A percentile compares a stretch with the other conserved stretches of the same genome.
Evolutionary conservation across 2,329 filamentous ascomycete genomes (phyloP).

Genomic region (Xylariaceae sp.): DNA sequence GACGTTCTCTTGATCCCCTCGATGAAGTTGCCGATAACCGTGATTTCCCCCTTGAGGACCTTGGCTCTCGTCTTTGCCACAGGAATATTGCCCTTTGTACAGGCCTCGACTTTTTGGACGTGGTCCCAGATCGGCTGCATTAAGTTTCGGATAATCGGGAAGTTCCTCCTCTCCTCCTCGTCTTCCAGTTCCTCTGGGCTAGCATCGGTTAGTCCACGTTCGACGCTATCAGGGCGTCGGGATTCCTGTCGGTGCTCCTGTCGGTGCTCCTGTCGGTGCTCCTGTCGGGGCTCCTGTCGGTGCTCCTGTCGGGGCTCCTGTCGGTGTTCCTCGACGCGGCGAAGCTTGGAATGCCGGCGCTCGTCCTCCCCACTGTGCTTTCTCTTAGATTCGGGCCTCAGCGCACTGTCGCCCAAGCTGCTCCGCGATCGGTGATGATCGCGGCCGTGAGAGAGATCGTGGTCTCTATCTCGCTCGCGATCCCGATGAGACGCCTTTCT

Average conservation of each 20-base stretch:
- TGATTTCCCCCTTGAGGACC: constrained; percentile 31
- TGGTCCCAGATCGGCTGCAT: constrained; percentile 33
- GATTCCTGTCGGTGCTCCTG: too few species aligned
- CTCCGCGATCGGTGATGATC: constrained; percentile 48
- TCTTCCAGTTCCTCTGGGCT: constrained; percentile 34
- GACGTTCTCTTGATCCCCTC: constrained; percentile 30
- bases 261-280: too few species aligned
- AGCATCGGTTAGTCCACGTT: too few species aligned
- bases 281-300: too few species aligned
- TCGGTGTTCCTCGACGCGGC: constrained; percentile 38
- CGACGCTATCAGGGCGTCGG: too few species aligned
- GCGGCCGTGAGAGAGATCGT: constrained; percentile 36
- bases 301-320: too few species aligned
- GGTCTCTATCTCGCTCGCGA: constrained; percentile 42
- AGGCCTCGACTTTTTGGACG: constrained; percentile 29
- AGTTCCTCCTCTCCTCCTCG: constrained; percentile 34
- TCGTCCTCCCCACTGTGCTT: constrained; percentile 55
- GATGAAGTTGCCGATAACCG: constrained; percentile 33
- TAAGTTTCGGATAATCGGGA: constrained; percentile 28
- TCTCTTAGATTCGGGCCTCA: constrained; percentile 53
- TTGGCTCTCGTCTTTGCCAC: constrained; percentile 31
- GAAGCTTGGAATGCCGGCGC: constrained; percentile 42
- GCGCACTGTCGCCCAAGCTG: constrained; percentile 46
- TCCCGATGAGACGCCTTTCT: constrained; percentile 46
- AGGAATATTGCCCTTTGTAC: constrained; percentile 31